A percentile compares a stretch with the other conserved stretches of the same genome.
Conservation (phyloP, 2,329 filamentous ascomycete species). For the Alternaria arbusti region DNA sequence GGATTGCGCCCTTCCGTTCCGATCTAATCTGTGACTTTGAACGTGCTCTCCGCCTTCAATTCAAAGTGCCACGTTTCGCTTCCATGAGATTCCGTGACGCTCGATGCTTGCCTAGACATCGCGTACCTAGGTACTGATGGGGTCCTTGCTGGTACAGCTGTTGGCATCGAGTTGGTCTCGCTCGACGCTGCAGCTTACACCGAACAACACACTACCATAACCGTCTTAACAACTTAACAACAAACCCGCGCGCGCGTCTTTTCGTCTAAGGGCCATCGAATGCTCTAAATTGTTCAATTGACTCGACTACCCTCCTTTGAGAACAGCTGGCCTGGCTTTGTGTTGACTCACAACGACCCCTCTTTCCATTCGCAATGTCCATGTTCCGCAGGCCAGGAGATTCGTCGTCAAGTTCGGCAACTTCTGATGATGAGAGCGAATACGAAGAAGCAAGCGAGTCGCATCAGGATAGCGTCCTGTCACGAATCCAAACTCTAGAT, state of each 20-base stretch:
- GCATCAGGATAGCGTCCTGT: constrained; percentile 28
- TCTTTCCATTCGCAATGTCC: constrained; percentile 27
- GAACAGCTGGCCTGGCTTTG: background rate
- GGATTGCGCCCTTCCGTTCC: constrained; percentile 36
- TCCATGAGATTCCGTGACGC: constrained; percentile 39
- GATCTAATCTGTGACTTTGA: constrained; percentile 18
- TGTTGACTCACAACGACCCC: background rate
- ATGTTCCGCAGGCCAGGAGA: constrained; percentile 46
- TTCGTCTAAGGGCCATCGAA: constrained; percentile 1
- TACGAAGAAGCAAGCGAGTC: constrained; percentile 23
- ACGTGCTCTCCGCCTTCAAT: constrained; percentile 20
- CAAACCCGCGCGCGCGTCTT: background rate
- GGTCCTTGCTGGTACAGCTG: constrained; percentile 24
- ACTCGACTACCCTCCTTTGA: background rate
- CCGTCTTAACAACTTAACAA: constrained; percentile 8
- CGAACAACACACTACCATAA: constrained; percentile 17
- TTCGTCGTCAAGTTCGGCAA: constrained; percentile 39
- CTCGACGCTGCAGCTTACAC: constrained; percentile 25
- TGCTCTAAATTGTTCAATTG: background rate
- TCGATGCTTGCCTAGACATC: constrained; percentile 28
- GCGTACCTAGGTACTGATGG: constrained; percentile 28
- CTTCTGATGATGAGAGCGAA: constrained; percentile 27
- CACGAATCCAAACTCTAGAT: constrained; percentile 39
- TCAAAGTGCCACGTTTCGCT: constrained; percentile 39
- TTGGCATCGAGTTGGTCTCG: constrained; percentile 28